Conservation (phyloP, 73 alveolate genomes). For the Paraurostyla sp. region DNA sequence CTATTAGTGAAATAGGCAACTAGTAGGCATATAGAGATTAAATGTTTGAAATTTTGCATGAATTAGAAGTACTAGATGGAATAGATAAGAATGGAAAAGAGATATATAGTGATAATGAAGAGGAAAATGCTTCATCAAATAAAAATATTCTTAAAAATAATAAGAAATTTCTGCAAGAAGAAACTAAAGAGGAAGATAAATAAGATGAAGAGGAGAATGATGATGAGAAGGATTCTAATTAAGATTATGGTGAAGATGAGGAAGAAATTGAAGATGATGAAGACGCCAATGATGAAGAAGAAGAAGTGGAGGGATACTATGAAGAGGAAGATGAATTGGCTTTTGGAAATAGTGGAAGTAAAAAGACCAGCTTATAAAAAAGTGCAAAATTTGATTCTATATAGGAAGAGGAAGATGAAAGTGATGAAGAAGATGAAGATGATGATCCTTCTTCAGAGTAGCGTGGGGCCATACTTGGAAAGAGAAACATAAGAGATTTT, state of each 20-base stretch:
- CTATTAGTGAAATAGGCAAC: not conserved
- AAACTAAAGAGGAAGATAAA: not conserved
- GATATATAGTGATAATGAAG: constrained; percentile 38
- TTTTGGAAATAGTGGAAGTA: not conserved
- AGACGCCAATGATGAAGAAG: not conserved
- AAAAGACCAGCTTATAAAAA: too few species aligned
- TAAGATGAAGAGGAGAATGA: constrained; percentile 21
- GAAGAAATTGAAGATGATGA: constrained; percentile 17
- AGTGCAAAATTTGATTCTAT: too few species aligned
- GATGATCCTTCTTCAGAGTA: not conserved
- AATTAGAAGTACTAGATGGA: constrained; percentile 37
- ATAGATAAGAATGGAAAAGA: constrained; percentile 24
- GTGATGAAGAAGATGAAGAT: constrained; percentile 21
- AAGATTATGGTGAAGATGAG: constrained; percentile 17
- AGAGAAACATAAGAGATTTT: too few species aligned
- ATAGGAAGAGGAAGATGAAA: not conserved
- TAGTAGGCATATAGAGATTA: constrained; percentile 2
- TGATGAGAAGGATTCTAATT: constrained; percentile 20
- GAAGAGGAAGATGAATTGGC: constrained; percentile 36
- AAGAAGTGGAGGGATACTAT: not conserved
- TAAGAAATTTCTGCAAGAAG: not conserved
- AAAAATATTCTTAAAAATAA: not conserved
- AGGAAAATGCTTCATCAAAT: not conserved
- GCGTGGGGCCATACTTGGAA: not conserved
- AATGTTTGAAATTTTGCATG: constrained; percentile 27